These are phyloP conservation scores for Hippophae rhamnoides DNA, from an alignment of 306 rosid species.

Conservation along the genomic window DNA sequence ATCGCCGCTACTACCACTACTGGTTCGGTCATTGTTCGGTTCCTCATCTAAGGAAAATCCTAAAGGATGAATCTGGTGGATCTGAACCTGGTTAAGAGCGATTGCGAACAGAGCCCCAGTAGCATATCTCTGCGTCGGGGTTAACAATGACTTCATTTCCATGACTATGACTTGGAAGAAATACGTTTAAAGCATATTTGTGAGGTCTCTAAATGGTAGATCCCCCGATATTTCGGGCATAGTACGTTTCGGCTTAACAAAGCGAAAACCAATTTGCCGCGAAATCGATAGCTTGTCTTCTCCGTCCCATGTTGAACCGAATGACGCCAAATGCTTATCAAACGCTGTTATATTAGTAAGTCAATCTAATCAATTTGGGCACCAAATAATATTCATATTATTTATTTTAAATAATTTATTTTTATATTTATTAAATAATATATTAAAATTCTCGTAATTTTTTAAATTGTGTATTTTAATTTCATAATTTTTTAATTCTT, in stretches of 20 bases:
- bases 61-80: constrained; percentile 42
- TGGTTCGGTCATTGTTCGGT: constrained; percentile 26
- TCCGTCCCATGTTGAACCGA: no score
- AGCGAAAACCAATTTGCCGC: background rate
- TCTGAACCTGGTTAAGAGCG: constrained; percentile 64
- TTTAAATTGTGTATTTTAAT: no score
- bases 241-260: background rate
- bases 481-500: no score
- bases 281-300: no score
- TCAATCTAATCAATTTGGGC: no score
- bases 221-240: background rate
- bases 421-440: no score
- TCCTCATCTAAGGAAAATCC: constrained; percentile 20
- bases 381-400: no score
- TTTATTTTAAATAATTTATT: no score
- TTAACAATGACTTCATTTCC: constrained; percentile 41
- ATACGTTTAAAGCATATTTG: background rate
- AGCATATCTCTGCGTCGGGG: constrained; percentile 67
- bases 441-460: no score
- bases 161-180: constrained; percentile 4
- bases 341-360: no score
- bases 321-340: no score
- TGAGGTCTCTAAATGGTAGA: background rate
- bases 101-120: constrained; percentile 61
- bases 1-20: constrained; percentile 44